phyloP scores from a whole-genome alignment of 169 alveolate species.

The Plasmodium sp. region DNA sequence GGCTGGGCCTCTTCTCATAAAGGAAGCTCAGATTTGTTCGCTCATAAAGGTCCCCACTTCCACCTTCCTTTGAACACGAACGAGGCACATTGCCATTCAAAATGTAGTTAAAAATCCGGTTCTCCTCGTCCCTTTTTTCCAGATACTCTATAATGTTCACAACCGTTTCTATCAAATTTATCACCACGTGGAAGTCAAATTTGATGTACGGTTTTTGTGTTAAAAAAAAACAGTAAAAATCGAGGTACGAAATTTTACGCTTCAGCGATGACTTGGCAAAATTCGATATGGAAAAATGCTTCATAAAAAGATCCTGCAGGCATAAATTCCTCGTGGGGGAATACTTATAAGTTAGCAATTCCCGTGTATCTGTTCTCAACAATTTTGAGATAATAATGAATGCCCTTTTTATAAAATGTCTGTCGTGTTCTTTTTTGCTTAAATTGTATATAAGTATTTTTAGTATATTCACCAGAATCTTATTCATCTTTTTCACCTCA shows the following conservation, averaged over 20 bases:
- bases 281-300: conserved; percentile 32
- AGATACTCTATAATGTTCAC: conserved; percentile 22
- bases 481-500: conserved; percentile 37
- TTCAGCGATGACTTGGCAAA: conserved; percentile 24
- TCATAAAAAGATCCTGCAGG: conserved; percentile 6
- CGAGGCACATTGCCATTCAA: not conserved
- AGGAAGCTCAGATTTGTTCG: not conserved
- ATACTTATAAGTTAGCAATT: conserved; percentile 30
- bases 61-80: not conserved
- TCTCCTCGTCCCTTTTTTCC: conserved; percentile 22
- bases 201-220: conserved; percentile 16
- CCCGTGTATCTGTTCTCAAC: conserved; percentile 25
- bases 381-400: conserved; percentile 53
- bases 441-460: conserved; percentile 33
- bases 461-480: conserved; percentile 26
- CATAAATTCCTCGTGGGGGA: not conserved
- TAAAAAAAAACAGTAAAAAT: conserved; percentile 53
- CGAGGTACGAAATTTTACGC: conserved; percentile 36
- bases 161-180: conserved; percentile 12
- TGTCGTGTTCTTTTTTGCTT: conserved; percentile 17
- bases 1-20: not conserved
- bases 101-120: not conserved
- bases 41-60: not conserved
- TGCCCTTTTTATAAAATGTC: conserved; percentile 40
- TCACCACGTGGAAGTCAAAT: not conserved